A percentile compares a stretch with the other conserved stretches of the same genome.
Conservation (phyloP, 176 grass and related monocot genomes). For the barley (Hordeum vulgare) region DNA sequence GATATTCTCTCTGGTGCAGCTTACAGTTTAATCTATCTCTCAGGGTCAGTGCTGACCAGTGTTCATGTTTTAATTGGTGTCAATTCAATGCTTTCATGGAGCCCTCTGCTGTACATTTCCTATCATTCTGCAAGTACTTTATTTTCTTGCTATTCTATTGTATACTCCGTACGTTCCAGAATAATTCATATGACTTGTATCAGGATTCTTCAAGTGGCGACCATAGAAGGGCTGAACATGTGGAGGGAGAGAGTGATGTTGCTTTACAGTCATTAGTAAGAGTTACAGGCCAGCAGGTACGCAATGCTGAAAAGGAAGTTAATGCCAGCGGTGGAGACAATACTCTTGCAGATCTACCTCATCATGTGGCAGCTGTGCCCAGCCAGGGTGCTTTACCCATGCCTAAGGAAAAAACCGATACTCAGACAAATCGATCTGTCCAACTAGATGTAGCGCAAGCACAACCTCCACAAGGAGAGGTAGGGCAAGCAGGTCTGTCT, state of each 20-base stretch:
- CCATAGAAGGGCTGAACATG: conserved; percentile 4
- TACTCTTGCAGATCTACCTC: background rate
- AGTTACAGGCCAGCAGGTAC: conserved; percentile 4
- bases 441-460: conserved; percentile 12
- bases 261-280: background rate
- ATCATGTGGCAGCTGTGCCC: background rate
- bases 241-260: conserved; percentile 10
- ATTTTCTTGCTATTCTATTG: background rate
- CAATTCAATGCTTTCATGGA: background rate
- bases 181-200: conserved; percentile 20
- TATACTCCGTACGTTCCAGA: background rate
- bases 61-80: conserved; percentile 3
- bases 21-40: background rate
- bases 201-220: conserved; percentile 28
- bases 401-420: conserved; percentile 1
- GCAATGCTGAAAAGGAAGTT: conserved; percentile 32
- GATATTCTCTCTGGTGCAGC: background rate
- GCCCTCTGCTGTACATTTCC: background rate
- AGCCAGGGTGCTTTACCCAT: background rate
- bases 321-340: background rate
- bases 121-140: background rate
- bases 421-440: background rate
- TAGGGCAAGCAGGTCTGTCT: background rate
- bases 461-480: background rate
- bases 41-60: background rate